phyloP scores from a whole-genome alignment of 805 yeast species.

The Saccharomycopsis capsularis region DNA sequence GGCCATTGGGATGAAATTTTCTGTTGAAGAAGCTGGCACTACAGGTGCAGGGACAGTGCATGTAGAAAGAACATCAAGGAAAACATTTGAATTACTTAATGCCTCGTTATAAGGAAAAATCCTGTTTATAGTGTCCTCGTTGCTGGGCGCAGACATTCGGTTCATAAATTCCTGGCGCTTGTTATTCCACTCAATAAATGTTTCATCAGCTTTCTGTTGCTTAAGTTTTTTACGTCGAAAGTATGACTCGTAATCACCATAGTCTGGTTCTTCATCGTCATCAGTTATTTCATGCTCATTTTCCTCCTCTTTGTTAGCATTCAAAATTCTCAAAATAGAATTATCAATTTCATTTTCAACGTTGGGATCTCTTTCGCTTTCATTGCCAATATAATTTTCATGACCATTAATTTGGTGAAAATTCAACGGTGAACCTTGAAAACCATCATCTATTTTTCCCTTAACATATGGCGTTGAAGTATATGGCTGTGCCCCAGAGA shows the following conservation, averaged over 20 bases:
- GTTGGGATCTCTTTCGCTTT: not conserved
- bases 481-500: not conserved
- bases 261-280: constrained; percentile 29
- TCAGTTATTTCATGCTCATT: constrained; percentile 1
- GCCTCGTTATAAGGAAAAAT: constrained; percentile 1
- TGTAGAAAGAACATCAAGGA: no score
- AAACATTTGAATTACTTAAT: no score
- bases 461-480: not conserved
- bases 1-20: not conserved
- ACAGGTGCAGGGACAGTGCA: not conserved
- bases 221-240: constrained; percentile 53
- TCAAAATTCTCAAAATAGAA: not conserved
- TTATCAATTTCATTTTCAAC: not conserved
- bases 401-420: no score
- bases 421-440: no score
- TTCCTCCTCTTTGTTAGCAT: constrained; percentile 2
- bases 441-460: no score
- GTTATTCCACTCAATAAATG: constrained; percentile 43
- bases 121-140: not conserved
- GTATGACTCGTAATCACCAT: constrained; percentile 65
- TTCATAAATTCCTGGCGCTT: constrained; percentile 28
- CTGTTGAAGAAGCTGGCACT: not conserved
- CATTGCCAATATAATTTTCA: not conserved
- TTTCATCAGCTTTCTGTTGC: constrained; percentile 53
- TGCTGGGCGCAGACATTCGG: not conserved